Conservation (phyloP, 2,329 filamentous ascomycete genomes). For the Trichoderma guizhouense region DNA sequence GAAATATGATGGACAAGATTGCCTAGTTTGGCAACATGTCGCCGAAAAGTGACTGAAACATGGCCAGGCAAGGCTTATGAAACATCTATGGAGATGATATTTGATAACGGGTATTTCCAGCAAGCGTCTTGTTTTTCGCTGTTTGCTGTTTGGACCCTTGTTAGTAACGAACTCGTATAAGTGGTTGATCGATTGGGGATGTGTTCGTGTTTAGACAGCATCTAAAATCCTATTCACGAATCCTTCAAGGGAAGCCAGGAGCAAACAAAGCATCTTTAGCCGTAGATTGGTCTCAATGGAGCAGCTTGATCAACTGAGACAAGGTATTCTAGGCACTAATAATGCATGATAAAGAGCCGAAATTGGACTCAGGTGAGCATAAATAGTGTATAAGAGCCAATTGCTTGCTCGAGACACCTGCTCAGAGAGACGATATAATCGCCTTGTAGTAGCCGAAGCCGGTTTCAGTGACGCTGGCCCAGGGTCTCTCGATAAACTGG, state of each 20-base stretch:
- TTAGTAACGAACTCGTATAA: background rate
- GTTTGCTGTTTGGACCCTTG: background rate
- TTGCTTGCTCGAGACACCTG: background rate
- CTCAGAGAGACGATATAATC: background rate
- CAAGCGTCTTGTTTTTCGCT: background rate
- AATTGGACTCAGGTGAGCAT: background rate
- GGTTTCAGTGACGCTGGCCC: background rate
- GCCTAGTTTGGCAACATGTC: background rate
- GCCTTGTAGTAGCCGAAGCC: background rate
- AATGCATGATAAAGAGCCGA: background rate
- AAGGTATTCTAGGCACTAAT: background rate
- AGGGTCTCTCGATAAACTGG: background rate
- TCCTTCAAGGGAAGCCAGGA: background rate
- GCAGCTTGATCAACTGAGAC: background rate
- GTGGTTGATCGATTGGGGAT: background rate
- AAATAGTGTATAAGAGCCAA: background rate
- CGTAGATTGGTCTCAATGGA: background rate
- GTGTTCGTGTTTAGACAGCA: background rate
- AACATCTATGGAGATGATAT: background rate
- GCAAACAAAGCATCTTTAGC: background rate
- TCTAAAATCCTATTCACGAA: background rate
- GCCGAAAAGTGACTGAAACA: background rate
- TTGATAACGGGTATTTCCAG: background rate
- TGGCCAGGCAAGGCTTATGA: background rate
- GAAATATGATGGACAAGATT: background rate